phyloP scores from a whole-genome alignment of 495 filamentous ascomycete genomes.

The Thermochaetoides thermophila region DNA sequence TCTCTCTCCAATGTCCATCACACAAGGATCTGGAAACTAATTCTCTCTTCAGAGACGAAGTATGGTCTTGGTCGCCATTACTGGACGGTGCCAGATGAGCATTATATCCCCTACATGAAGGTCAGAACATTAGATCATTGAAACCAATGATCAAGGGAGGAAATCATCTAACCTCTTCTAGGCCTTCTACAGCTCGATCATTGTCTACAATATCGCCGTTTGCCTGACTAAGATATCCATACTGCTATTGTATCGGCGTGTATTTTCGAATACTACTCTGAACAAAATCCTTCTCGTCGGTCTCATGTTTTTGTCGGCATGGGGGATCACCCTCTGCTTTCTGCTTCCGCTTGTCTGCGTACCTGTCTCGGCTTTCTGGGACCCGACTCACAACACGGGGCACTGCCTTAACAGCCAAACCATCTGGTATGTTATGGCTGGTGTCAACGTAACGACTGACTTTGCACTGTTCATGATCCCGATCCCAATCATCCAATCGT shows the following conservation, averaged over 20 bases:
- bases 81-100: conserved; percentile 11
- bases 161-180: no score
- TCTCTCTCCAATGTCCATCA: no score
- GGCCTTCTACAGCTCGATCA: conserved; percentile 15
- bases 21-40: no score
- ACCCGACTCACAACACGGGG: conserved; percentile 11
- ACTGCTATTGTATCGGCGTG: conserved; percentile 23
- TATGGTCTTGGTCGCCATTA: conserved; percentile 22
- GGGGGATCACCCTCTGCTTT: conserved; percentile 18
- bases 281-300: conserved; percentile 14
- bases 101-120: conserved; percentile 16
- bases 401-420: conserved; percentile 18
- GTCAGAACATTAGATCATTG: neutral
- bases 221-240: conserved; percentile 21
- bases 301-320: conserved; percentile 19
- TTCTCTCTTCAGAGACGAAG: conserved; percentile 6
- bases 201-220: conserved; percentile 21
- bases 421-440: conserved; percentile 28
- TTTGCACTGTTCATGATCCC: conserved; percentile 15
- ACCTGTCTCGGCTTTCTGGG: conserved; percentile 24
- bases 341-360: conserved; percentile 18
- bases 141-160: conserved; percentile 15
- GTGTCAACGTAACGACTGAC: conserved; percentile 19
- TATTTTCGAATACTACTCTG: conserved; percentile 19
- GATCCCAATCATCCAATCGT: conserved; percentile 14